Evolutionary conservation across 78 protist species (phyloP).

Genomic region (Dictyostelium purpureum): DNA sequence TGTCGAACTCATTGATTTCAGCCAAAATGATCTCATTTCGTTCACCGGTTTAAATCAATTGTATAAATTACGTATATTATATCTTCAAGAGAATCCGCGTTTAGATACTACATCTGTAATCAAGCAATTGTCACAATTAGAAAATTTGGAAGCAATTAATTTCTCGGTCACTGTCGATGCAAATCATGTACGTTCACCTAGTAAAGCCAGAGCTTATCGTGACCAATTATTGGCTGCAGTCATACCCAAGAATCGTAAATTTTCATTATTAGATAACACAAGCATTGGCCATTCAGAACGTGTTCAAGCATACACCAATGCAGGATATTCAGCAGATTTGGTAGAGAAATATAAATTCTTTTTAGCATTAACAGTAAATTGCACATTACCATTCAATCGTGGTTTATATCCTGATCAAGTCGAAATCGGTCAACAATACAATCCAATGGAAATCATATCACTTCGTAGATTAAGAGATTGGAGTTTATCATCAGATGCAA

Average conservation of each 20-base stretch:
- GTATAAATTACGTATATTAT: not conserved
- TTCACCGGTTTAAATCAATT: constrained; percentile 21
- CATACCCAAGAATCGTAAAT: constrained; percentile 61
- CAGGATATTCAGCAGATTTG: constrained; percentile 20
- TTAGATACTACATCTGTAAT: not conserved
- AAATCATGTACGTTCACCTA: not conserved
- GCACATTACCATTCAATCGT: constrained; percentile 34
- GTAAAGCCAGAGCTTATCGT: constrained; percentile 24
- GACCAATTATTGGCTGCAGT: constrained; percentile 10
- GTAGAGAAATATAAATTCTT: constrained; percentile 79
- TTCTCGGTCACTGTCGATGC: constrained; percentile 8
- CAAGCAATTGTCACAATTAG: constrained; percentile 14
- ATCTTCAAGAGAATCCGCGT: constrained; percentile 59
- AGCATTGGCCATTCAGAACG: constrained; percentile 18
- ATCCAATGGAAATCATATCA: constrained; percentile 39
- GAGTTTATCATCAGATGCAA: not conserved
- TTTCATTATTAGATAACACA: constrained; percentile 27
- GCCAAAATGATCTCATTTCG: constrained; percentile 15
- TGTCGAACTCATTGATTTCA: constrained; percentile 46
- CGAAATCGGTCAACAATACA: constrained; percentile 55
- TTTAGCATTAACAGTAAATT: constrained; percentile 53
- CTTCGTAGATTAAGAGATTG: constrained; percentile 33
- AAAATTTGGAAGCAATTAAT: constrained; percentile 25
- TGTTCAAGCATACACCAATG: constrained; percentile 40
- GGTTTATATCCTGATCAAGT: constrained; percentile 48